Percentiles rank a stretch among this genome's conserved stretches.
Conservation (phyloP, 176 grass and related monocot genomes). For the Poa pratensis region DNA sequence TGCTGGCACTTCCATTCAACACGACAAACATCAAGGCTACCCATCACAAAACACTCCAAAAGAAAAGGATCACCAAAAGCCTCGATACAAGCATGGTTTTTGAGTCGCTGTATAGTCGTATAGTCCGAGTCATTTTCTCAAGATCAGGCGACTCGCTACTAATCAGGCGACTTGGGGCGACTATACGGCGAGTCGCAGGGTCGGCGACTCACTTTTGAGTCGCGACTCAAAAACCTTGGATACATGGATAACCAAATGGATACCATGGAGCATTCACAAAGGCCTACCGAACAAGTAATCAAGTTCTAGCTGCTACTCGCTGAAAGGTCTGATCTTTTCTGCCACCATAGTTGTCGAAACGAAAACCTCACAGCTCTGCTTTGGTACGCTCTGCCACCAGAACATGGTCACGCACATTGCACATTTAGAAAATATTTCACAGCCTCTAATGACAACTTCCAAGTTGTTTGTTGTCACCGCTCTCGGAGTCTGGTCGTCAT, state of each 20-base stretch:
- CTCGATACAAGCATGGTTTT: background rate
- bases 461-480: too few species aligned
- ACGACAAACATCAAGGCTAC: background rate
- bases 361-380: constrained; percentile 16
- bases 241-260: background rate
- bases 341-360: background rate
- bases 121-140: too few species aligned
- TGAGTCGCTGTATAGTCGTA: too few species aligned
- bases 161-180: too few species aligned
- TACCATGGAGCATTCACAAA: background rate
- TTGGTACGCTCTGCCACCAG: background rate
- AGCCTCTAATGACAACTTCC: background rate
- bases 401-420: background rate
- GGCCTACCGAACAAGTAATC: background rate
- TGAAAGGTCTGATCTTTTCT: constrained; percentile 16
- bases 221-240: too few species aligned
- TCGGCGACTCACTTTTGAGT: too few species aligned
- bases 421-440: background rate
- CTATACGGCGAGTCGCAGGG: too few species aligned
- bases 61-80: background rate
- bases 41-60: background rate
- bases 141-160: too few species aligned
- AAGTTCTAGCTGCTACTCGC: constrained; percentile 11
- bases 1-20: background rate
- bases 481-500: too few species aligned